Conservation (phyloP, 768 basidiomycete species). For the Hydnomerulius pinastri region DNA sequence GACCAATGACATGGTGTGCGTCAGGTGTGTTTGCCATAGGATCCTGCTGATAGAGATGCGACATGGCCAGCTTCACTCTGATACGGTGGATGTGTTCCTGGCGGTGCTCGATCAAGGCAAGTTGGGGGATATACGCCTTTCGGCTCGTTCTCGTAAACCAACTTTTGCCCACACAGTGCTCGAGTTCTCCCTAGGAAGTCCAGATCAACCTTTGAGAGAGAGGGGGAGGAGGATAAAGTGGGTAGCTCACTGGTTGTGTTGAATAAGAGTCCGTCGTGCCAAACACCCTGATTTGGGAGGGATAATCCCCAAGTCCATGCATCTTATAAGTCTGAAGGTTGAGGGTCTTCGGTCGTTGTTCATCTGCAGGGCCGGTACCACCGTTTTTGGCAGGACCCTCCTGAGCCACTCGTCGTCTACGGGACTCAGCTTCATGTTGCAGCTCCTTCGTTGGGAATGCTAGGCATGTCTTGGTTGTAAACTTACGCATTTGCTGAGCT, state of each 20-base stretch:
- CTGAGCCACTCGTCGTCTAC: background rate
- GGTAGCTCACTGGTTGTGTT: conserved; percentile 30
- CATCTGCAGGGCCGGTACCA: background rate
- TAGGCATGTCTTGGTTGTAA: conserved; percentile 19
- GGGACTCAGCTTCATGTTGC: conserved; percentile 1
- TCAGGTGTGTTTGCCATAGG: background rate
- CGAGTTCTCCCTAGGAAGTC: conserved; percentile 14
- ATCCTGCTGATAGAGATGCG: background rate
- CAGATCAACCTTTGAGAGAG: background rate
- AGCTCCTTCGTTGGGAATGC: conserved; percentile 24
- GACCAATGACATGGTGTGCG: background rate
- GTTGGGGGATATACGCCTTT: background rate
- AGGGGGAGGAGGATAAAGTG: background rate
- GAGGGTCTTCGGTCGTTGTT: conserved; percentile 12
- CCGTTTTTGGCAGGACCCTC: background rate
- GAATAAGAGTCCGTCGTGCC: conserved; percentile 38
- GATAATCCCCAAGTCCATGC: conserved; percentile 37
- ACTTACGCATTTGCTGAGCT: conserved; percentile 24
- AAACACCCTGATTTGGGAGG: conserved; percentile 15
- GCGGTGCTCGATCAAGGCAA: background rate
- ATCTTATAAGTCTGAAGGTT: conserved; percentile 35
- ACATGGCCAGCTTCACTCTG: too few relatives aligned
- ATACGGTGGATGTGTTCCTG: conserved; percentile 2
- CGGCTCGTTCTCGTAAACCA: conserved; percentile 7
- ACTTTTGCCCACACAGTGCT: conserved; percentile 10